Conservation (phyloP, 2,329 filamentous ascomycete species). For the Paraphaeosphaeria sporulosa region DNA sequence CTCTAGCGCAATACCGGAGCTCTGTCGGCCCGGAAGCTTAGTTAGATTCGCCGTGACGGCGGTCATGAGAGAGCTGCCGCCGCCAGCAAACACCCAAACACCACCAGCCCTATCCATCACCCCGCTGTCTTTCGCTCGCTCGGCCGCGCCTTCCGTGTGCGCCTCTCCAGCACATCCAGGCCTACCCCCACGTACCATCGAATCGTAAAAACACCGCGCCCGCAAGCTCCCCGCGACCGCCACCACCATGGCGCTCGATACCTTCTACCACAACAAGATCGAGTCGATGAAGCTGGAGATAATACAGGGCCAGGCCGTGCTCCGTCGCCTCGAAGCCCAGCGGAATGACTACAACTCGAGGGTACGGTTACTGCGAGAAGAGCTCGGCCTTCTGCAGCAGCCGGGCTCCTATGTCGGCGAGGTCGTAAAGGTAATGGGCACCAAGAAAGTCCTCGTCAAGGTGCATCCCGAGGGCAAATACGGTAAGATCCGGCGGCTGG, state of each 20-base stretch:
- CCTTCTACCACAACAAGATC: slow-evolving; percentile 99
- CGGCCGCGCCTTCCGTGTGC: neutral
- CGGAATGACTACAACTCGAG: slow-evolving; percentile 99
- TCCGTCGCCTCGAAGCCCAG: slow-evolving; percentile 94
- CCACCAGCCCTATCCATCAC: slow-evolving; percentile 23
- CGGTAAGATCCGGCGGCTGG: slow-evolving; percentile 65
- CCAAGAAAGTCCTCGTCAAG: slow-evolving; percentile 98
- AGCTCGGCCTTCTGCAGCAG: slow-evolving; percentile 94
- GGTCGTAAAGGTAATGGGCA: slow-evolving; percentile 99
- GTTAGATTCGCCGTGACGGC: too few relatives aligned
- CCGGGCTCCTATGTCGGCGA: slow-evolving; percentile 98
- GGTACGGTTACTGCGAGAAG: slow-evolving; percentile 91
- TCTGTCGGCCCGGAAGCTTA: slow-evolving; percentile 11
- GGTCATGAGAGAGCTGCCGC: slow-evolving; percentile 5
- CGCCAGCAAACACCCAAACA: neutral
- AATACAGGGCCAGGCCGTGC: slow-evolving; percentile 94
- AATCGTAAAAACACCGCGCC: slow-evolving; percentile 56
- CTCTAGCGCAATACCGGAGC: slow-evolving; percentile 2
- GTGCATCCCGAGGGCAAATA: slow-evolving; percentile 99
- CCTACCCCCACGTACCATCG: slow-evolving; percentile 23
- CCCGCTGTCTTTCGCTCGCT: slow-evolving; percentile 60
- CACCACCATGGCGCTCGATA: slow-evolving; percentile 93
- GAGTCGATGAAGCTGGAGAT: slow-evolving; percentile 99
- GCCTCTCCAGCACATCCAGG: neutral
- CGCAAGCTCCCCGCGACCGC: slow-evolving; percentile 29